Evolutionary conservation across 352 stramenopile genomes (phyloP).

Genomic region (Phytopythium helicoides): DNA sequence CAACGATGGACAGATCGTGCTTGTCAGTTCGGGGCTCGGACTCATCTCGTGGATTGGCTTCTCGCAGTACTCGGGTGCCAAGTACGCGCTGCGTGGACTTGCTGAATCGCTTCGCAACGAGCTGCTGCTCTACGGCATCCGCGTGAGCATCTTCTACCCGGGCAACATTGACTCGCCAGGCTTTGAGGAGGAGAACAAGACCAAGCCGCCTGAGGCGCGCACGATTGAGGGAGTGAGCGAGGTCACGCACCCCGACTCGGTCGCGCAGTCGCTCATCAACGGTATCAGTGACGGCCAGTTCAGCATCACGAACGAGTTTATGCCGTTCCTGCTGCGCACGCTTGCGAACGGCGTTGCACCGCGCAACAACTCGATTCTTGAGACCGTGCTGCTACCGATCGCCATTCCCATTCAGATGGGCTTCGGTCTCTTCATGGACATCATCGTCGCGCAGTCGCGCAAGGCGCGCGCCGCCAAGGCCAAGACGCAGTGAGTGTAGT

Average conservation of each 20-base stretch:
- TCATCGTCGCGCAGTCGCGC: conserved; percentile 54
- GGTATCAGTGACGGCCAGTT: conserved; percentile 68
- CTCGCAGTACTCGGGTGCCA: conserved; percentile 73
- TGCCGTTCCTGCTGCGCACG: conserved; percentile 69
- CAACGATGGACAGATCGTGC: conserved; percentile 62
- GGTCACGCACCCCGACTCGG: conserved; percentile 46
- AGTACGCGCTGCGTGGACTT: conserved; percentile 81
- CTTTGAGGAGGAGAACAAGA: conserved; percentile 71
- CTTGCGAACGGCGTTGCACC: conserved; percentile 74
- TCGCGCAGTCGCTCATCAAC: conserved; percentile 66
- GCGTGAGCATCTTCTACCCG: conserved; percentile 76
- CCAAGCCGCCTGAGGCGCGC: conserved; percentile 68
- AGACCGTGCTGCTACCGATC: conserved; percentile 65
- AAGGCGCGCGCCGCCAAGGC: conserved; percentile 52
- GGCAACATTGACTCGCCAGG: conserved; percentile 84
- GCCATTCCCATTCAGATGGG: conserved; percentile 63
- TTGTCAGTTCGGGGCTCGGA: conserved; percentile 66
- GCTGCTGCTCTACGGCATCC: conserved; percentile 66
- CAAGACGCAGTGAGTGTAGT: conserved; percentile 54
- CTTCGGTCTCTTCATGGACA: conserved; percentile 83
- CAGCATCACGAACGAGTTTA: conserved; percentile 77
- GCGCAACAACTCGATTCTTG: conserved; percentile 69
- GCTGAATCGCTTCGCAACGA: conserved; percentile 80
- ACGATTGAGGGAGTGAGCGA: conserved; percentile 68
- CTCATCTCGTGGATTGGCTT: conserved; percentile 85